phyloP scores from a whole-genome alignment of 495 filamentous ascomycete species.

The Neurospora sp. region DNA sequence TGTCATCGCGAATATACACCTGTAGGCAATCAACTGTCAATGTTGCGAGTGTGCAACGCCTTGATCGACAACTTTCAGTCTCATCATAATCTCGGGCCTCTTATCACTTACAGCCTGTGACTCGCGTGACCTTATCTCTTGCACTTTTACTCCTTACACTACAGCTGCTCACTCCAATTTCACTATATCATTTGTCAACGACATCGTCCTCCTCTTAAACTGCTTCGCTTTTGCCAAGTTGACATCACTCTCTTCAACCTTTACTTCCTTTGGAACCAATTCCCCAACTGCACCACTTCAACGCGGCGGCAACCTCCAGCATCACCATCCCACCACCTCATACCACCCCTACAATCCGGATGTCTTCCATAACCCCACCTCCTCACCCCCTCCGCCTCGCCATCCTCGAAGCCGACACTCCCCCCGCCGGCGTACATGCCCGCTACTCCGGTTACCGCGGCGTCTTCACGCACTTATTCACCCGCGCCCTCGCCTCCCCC shows the following conservation, averaged over 20 bases:
- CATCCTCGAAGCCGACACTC: constrained; percentile 74
- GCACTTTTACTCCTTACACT: neutral
- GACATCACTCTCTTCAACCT: neutral
- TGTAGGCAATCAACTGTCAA: neutral
- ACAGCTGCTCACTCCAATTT: neutral
- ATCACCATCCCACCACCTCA: neutral
- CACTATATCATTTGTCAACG: neutral
- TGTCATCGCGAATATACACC: neutral
- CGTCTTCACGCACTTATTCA: constrained; percentile 58
- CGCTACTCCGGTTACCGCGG: constrained; percentile 66
- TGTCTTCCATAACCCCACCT: constrained; percentile 11
- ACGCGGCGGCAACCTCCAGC: neutral
- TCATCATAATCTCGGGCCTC: neutral
- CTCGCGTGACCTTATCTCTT: neutral
- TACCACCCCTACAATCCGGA: neutral
- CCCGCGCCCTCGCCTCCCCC: constrained; percentile 23
- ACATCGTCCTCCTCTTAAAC: neutral
- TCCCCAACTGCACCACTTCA: neutral
- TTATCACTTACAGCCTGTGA: neutral
- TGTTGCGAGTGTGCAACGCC: neutral
- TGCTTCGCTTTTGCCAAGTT: neutral
- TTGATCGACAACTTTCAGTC: neutral
- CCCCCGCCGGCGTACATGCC: constrained; percentile 41
- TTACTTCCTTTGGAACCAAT: no score
- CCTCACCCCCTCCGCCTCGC: constrained; percentile 61